Evolutionary conservation across 176 grass and related monocot genomes (phyloP), one percentile per base, ranked within the genome.

Genomic region (Raddia guianensis): DNA sequence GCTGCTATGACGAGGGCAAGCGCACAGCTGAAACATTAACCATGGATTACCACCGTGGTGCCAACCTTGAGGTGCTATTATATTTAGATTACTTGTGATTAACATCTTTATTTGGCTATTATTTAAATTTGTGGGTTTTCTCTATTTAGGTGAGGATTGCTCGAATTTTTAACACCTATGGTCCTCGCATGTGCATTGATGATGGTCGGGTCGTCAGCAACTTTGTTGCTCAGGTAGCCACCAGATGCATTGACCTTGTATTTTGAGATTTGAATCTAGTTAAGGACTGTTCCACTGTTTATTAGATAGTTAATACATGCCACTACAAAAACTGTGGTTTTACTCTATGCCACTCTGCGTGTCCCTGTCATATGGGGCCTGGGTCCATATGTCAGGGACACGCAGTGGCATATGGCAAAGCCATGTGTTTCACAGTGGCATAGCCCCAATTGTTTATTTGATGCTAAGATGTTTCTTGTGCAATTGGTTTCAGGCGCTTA

Each of bases 171-270:
- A 97, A 97, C 86, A 93, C 93, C 52, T 97, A 97, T 7, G 86
- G 90, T 18, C 93, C 93, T 86, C 90, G 83, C 73, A 97, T 97
- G 90, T 97, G 93, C 83, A 97, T 97, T 2, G 90, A 97, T 85
- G 93, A 97, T 55, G 93, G 93, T 1, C 93, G 90, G 35, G 90
- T 97, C 20, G 93, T 97, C 86, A 97, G 93, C 74, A 97, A 97
- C 66, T 97, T 97, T 19, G 93, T 97, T 64, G 90, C 90, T 73
- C 93, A 97, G 93, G 93, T 93, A 87, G 35, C 37, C 27, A 59
- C 64, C 44, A 13, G 12, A 49, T 83, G 13, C 68, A 45, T 5
- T 40, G 37, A 40, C 45, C 19, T 73, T 68, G 43, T 61, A 32
- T 79, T 73, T 78, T 72, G 11, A 4, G 33, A 34, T 8, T 12